These are phyloP conservation scores for Phaseolus lunatus DNA, from an alignment of 306 rosid species.

Conservation along the genomic window DNA sequence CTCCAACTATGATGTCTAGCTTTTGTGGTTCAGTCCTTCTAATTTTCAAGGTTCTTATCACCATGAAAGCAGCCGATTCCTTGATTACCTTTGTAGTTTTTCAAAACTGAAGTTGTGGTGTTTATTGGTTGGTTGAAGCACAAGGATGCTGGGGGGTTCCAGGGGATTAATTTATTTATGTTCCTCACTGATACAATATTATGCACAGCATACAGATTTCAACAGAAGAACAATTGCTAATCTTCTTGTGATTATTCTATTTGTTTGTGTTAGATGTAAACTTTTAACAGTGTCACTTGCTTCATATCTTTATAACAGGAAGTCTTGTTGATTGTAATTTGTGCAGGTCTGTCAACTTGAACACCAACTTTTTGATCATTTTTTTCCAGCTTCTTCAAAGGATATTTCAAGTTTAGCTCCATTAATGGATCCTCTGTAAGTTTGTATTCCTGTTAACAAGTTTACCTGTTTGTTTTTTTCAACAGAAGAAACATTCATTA, in stretches of 20 bases:
- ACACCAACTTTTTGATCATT: slow-evolving; percentile 93
- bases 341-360: slow-evolving; percentile 99
- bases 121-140: neutral
- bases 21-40: neutral
- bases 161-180: neutral
- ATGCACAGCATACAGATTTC: slow-evolving; percentile 26
- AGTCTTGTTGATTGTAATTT: slow-evolving; percentile 42
- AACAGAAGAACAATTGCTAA: slow-evolving; percentile 26
- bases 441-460: slow-evolving; percentile 42
- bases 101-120: neutral
- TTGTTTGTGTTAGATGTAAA: slow-evolving; percentile 30
- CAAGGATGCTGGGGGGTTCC: slow-evolving; percentile 6
- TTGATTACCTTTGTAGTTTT: slow-evolving; percentile 9
- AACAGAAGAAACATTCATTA: slow-evolving; percentile 32
- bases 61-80: neutral
- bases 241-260: slow-evolving; percentile 13
- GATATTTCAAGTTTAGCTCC: slow-evolving; percentile 91
- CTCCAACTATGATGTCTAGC: neutral
- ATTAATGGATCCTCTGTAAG: slow-evolving; percentile 97
- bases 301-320: slow-evolving; percentile 22
- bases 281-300: slow-evolving; percentile 28
- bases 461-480: slow-evolving; percentile 19
- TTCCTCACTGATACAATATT: neutral
- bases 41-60: neutral
- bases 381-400: slow-evolving; percentile 92